Percentiles rank a stretch among this genome's conserved stretches.
phyloP scores from a whole-genome alignment of 2,329 filamentous ascomycete genomes.

The Arthrobotrys iridis region DNA sequence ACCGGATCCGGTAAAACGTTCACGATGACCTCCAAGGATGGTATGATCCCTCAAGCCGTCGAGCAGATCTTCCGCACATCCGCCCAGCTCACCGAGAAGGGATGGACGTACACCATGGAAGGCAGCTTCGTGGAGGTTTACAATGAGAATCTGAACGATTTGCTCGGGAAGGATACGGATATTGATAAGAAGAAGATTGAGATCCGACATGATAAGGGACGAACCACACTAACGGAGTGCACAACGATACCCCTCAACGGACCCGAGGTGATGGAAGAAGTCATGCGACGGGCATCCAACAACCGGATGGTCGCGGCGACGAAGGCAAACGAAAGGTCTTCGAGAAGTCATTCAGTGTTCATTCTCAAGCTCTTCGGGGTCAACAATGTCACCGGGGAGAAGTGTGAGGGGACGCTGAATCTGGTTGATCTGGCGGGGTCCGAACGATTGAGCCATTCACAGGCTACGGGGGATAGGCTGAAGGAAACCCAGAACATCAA shows the following conservation, averaged over 20 bases:
- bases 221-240: slow-evolving; percentile 83
- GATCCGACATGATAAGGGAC: slow-evolving; percentile 87
- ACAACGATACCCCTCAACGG: slow-evolving; percentile 80
- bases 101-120: slow-evolving; percentile 93
- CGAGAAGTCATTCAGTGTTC: slow-evolving; percentile 94
- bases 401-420: slow-evolving; percentile 91
- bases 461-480: slow-evolving; percentile 84
- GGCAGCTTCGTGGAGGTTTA: slow-evolving; percentile 97
- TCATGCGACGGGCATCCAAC: slow-evolving; percentile 80
- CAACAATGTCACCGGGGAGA: slow-evolving; percentile 79
- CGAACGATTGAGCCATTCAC: slow-evolving; percentile 86
- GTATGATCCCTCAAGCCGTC: slow-evolving; percentile 94
- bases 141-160: slow-evolving; percentile 94
- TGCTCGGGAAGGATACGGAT: slow-evolving; percentile 77
- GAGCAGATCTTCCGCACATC: slow-evolving; percentile 93
- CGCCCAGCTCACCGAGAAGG: slow-evolving; percentile 83
- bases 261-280: slow-evolving; percentile 79
- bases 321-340: slow-evolving; percentile 95
- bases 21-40: slow-evolving; percentile 90
- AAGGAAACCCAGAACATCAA: slow-evolving; percentile 98
- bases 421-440: slow-evolving; percentile 94
- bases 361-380: slow-evolving; percentile 76
- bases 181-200: slow-evolving; percentile 85
- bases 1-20: slow-evolving; percentile 96
- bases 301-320: slow-evolving; percentile 95